These are phyloP conservation scores for Fusarium aywerte DNA, from an alignment of 2,329 filamentous ascomycete genomes.

Conservation along the genomic window DNA sequence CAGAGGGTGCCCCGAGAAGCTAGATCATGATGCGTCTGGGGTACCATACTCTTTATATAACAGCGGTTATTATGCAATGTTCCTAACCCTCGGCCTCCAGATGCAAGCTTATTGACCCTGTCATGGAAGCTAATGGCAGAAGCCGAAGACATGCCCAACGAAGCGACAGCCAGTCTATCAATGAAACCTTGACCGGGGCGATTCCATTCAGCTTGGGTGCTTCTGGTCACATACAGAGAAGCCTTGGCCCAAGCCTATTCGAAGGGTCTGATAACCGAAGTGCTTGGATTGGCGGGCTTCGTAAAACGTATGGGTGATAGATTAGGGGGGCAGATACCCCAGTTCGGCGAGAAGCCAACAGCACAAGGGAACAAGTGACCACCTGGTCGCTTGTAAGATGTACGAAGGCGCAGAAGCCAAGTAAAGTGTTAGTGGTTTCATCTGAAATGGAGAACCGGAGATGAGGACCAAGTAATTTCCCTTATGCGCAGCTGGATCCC, in stretches of 20 bases:
- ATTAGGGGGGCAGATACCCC: slow-evolving; percentile 9
- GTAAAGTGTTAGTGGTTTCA: slow-evolving; percentile 11
- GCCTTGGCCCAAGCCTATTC: slow-evolving; percentile 22
- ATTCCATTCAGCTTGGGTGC: not conserved
- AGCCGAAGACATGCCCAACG: not conserved
- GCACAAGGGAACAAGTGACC: slow-evolving; percentile 5
- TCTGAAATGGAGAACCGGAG: slow-evolving; percentile 8
- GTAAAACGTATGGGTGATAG: slow-evolving; percentile 1
- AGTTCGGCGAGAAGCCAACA: slow-evolving; percentile 19
- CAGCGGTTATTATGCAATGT: not conserved
- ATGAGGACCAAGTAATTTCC: not conserved
- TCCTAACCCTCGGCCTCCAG: not conserved
- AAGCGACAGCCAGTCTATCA: not conserved
- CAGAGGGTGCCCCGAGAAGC: slow-evolving; percentile 11
- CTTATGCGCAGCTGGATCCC: not conserved
- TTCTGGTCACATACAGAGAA: slow-evolving; percentile 10
- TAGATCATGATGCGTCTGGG: not conserved
- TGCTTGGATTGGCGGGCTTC: slow-evolving; percentile 31
- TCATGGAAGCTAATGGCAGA: not conserved
- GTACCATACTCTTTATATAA: slow-evolving; percentile 18
- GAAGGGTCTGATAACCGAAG: slow-evolving; percentile 10
- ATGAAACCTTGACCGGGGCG: slow-evolving; percentile 18
- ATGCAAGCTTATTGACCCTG: not conserved
- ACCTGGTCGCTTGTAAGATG: not conserved
- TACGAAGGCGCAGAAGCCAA: not conserved